A percentile compares a stretch with the other conserved stretches of the same genome.
Conservation (phyloP, 1,139 yeast species). For the Casaregolazyma suthepensis region DNA sequence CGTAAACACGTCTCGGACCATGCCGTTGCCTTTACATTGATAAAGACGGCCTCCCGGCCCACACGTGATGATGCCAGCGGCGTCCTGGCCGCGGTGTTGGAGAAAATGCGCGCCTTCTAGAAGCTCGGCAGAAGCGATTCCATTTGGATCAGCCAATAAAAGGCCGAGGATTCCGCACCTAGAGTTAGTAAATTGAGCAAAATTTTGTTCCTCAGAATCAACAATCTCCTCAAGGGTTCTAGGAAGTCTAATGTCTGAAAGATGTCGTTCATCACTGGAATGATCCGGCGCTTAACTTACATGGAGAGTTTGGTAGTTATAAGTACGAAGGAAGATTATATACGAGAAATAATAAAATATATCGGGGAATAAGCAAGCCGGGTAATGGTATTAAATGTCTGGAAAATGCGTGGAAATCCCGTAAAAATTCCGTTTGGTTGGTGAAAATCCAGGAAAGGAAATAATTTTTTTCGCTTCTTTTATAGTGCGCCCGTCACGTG, state of each 20-base stretch:
- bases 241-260: constrained; percentile 53
- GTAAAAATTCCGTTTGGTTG: too few species aligned
- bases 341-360: neutral
- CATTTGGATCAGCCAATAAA: constrained; percentile 68
- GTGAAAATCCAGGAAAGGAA: neutral
- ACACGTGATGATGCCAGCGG: constrained; percentile 98
- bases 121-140: constrained; percentile 78
- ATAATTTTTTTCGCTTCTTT: neutral
- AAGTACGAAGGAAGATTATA: neutral
- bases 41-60: constrained; percentile 89
- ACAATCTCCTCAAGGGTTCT: constrained; percentile 35
- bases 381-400: neutral
- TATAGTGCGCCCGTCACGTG: neutral
- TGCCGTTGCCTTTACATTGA: constrained; percentile 98
- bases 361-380: neutral
- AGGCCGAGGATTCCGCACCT: constrained; percentile 94
- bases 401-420: neutral
- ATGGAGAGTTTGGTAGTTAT: neutral
- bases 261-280: constrained; percentile 18
- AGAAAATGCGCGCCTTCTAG: constrained; percentile 90
- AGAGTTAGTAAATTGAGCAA: constrained; percentile 9
- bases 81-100: constrained; percentile 98
- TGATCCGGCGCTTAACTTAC: neutral
- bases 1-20: constrained; percentile 97
- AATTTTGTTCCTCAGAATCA: constrained; percentile 10